Evolutionary conservation across 306 rosid species (phyloP), one percentile per base, ranked within the genome.

Genomic region (Inga leiocalycina): DNA sequence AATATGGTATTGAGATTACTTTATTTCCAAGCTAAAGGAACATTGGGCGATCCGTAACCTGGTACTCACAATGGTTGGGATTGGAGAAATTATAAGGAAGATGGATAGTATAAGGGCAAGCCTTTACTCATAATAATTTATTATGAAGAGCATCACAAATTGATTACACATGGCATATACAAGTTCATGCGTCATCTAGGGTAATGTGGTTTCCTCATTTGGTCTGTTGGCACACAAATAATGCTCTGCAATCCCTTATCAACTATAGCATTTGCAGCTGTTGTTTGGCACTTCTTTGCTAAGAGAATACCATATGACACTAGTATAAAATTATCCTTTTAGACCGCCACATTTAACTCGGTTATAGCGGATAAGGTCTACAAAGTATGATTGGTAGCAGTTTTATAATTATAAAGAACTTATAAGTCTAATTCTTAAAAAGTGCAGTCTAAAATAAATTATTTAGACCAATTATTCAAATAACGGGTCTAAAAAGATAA

Each of bases 181-280:
- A 74, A 90, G 48, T 83, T 79, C 74, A 41, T 91, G 10, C 97
- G 98, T 44, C 98, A 95, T 91, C 98, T 98, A 0, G 87, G 98
- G 30, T 95, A 95, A 82, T 83, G 83, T n/a, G 97, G 98, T 69
- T 95, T 95, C 87, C 59, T 95, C 76, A 64, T 95, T 67, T 95
- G 98, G 98, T 89, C 98, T 6, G 88, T 95, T 73, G 96, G 96
- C 35, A 92, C 99, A 57, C 99, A 95, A 87, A 82, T 92, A 82
- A 95, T 93, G 99, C 94, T 95, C 11, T 93, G 99, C 81, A 95
- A 95, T 85, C 99, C 99, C 34, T 3, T 95, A 61, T 95, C 97
- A 17, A 87, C 87, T 12, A 19, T 90, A 73, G 94, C 83, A 39
- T 95, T 93, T 85, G 83, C 91, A 14, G 72, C 82, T 52, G 92